phyloP scores from a whole-genome alignment of 441 rosid genomes.

The Mallotus japonicus region DNA sequence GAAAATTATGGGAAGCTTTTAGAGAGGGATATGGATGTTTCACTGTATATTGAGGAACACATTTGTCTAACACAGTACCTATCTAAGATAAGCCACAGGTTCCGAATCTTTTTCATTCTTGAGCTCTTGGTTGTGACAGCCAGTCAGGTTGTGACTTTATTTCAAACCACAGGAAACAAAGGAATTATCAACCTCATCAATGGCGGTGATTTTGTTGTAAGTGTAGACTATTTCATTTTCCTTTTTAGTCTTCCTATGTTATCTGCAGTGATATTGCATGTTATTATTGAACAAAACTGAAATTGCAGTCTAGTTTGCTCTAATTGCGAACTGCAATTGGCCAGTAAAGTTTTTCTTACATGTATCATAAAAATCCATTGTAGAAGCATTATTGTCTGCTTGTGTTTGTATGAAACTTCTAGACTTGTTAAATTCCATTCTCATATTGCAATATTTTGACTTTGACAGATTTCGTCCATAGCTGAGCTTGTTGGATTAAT shows the following conservation, averaged over 20 bases:
- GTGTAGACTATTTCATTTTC: conserved; percentile 10
- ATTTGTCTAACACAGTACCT: conserved; percentile 36
- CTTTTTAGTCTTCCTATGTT: background rate
- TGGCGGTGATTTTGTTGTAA: conserved; percentile 51
- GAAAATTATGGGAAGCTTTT: conserved; percentile 47
- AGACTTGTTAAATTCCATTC: background rate
- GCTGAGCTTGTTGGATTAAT: conserved; percentile 49
- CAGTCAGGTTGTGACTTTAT: conserved; percentile 38
- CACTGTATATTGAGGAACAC: conserved; percentile 41
- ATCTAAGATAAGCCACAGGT: conserved; percentile 59
- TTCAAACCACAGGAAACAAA: conserved; percentile 41
- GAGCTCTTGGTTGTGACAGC: conserved; percentile 49
- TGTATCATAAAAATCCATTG: too few relatives aligned
- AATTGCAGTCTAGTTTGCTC: background rate
- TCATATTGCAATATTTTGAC: conserved; percentile 4
- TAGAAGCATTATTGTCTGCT: background rate
- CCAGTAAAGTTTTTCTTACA: background rate
- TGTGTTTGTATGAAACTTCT: background rate
- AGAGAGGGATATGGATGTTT: conserved; percentile 44
- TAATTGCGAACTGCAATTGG: background rate
- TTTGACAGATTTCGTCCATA: conserved; percentile 37
- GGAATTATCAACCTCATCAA: conserved; percentile 36
- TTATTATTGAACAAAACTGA: background rate
- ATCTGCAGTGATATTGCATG: background rate
- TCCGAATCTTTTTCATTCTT: conserved; percentile 41